These are phyloP conservation scores for Tinospora cordifolia DNA, from an alignment of 164 flowering plant species.

Conservation along the genomic window DNA sequence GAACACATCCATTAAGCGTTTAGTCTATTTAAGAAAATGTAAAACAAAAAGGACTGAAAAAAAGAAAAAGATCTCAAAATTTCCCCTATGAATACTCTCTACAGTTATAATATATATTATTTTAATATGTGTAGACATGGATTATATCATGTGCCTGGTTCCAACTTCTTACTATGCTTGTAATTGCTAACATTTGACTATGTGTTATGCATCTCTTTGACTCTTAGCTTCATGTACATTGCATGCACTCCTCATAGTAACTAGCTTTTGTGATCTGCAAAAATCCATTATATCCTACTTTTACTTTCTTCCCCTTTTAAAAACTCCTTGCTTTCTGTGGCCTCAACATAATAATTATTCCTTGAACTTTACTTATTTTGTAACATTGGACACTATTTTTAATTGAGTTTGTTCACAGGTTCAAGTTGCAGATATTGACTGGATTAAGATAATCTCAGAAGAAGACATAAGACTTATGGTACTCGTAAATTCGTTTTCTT, in stretches of 20 bases:
- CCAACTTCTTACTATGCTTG: too few species aligned
- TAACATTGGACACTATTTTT: constrained; percentile 6
- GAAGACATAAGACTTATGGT: constrained; percentile 76
- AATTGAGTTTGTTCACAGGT: constrained; percentile 37
- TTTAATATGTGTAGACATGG: not conserved
- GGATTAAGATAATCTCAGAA: constrained; percentile 62
- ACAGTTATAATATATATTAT: not conserved
- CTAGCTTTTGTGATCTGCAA: not conserved
- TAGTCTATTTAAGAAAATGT: too few species aligned
- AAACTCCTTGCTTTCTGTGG: too few species aligned
- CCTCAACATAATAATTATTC: not conserved
- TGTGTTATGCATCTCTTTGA: too few species aligned
- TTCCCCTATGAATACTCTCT: too few species aligned
- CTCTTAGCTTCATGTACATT: not conserved
- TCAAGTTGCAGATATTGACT: constrained; percentile 85
- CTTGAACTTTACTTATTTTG: not conserved
- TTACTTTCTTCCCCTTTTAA: not conserved
- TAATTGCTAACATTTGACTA: too few species aligned
- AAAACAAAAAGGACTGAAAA: too few species aligned
- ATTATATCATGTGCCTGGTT: too few species aligned
- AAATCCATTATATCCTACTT: not conserved
- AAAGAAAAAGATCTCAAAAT: too few species aligned
- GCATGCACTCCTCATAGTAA: not conserved
- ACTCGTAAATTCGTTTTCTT: constrained; percentile 5
- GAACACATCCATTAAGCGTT: not conserved